Conservation (phyloP, 2,329 filamentous ascomycete genomes). For the Bipolaris sorokiniana region DNA sequence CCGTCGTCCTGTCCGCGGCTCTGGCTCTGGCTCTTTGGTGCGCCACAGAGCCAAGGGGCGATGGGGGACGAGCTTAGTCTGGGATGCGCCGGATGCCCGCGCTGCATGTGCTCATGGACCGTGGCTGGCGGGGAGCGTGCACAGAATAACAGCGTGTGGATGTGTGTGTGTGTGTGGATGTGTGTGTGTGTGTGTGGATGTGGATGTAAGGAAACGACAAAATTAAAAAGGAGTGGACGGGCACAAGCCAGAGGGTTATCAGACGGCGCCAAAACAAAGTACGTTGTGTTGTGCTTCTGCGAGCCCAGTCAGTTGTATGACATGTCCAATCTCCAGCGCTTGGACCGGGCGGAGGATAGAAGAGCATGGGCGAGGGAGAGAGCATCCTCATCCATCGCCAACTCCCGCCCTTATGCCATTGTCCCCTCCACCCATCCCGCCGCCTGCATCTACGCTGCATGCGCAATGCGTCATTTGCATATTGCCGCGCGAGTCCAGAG, state of each 20-base stretch:
- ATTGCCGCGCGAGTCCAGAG: not conserved
- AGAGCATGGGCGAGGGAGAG: not conserved
- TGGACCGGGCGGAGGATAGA: conserved; percentile 8
- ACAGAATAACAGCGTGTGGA: not conserved
- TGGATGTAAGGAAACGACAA: not conserved
- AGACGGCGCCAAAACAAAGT: conserved; percentile 12
- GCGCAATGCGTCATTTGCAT: conserved; percentile 5
- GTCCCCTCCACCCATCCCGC: conserved; percentile 9
- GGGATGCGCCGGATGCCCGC: not conserved
- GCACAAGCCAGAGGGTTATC: not conserved
- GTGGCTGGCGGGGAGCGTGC: not conserved
- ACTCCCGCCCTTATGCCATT: not conserved
- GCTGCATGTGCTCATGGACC: conserved; percentile 9
- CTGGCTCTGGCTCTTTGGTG: not conserved
- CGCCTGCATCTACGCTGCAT: conserved; percentile 4
- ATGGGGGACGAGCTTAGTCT: not conserved
- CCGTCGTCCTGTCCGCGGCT: not conserved
- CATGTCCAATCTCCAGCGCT: conserved; percentile 20
- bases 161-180: not conserved
- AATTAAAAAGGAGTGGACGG: conserved; percentile 8
- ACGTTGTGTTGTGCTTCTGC: conserved; percentile 20
- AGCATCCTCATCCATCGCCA: not conserved
- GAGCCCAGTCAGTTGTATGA: conserved; percentile 7
- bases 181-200: not conserved
- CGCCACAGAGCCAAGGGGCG: not conserved